Conservation (phyloP, 2,329 filamentous ascomycete species). For the Colletotrichum lini region DNA sequence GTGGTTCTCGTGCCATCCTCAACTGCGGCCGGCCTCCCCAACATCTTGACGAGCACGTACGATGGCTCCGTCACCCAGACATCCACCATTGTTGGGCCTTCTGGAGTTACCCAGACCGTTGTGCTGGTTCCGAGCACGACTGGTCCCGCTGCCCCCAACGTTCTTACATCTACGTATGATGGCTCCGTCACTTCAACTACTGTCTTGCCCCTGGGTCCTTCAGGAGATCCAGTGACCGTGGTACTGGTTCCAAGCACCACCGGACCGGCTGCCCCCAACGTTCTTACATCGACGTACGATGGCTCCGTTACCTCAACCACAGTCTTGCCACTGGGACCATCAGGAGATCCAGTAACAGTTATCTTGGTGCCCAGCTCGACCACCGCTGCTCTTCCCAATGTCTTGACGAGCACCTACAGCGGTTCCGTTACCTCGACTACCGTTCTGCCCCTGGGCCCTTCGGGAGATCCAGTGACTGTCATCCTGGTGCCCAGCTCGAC, state of each 20-base stretch:
- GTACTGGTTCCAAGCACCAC: not conserved
- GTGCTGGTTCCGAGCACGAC: not conserved
- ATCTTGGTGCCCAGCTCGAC: not conserved
- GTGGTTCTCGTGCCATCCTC: constrained; percentile 7
- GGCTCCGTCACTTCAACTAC: not conserved
- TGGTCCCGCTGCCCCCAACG: too few species aligned
- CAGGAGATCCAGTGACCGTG: not conserved
- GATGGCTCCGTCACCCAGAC: not conserved
- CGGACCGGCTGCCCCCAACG: not conserved
- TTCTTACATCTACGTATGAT: not conserved
- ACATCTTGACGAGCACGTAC: not conserved
- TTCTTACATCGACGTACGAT: not conserved
- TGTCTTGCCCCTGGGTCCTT: not conserved
- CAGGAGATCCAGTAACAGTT: not conserved
- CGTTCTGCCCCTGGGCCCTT: not conserved
- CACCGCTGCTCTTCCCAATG: not conserved
- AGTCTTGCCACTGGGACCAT: not conserved
- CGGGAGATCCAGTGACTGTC: not conserved
- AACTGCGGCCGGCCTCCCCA: not conserved
- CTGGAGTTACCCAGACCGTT: not conserved
- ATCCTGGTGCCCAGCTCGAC: constrained; percentile 1
- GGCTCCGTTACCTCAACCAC: not conserved
- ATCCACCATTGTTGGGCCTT: not conserved
- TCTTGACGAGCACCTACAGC: constrained; percentile 18
- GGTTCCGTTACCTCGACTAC: constrained; percentile 14